A percentile compares a stretch with the other conserved stretches of the same genome.
Conservation (phyloP, 441 rosid species). For the Erodium texanum region DNA sequence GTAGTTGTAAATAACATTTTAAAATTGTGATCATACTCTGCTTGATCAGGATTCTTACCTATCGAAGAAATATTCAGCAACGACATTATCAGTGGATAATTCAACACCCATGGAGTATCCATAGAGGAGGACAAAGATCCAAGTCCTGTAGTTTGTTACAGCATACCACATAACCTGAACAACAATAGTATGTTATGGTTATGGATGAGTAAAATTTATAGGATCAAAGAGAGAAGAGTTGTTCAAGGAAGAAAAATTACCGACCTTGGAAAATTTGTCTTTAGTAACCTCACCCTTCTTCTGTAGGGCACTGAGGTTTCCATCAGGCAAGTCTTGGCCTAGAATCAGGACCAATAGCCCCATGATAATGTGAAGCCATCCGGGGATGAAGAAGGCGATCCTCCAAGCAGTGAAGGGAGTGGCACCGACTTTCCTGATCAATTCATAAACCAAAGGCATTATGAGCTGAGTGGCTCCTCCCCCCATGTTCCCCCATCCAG, state of each 20-base stretch:
- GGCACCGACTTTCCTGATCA: conserved; percentile 43
- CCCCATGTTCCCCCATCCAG: conserved; percentile 94
- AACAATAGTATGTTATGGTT: background rate
- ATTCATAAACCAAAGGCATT: conserved; percentile 70
- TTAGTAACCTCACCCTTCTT: conserved; percentile 61
- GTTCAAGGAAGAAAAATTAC: background rate
- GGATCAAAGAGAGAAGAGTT: background rate
- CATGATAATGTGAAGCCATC: conserved; percentile 56
- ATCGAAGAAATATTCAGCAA: conserved; percentile 72
- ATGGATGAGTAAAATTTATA: background rate
- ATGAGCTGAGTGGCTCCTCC: conserved; percentile 76
- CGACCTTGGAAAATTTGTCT: conserved; percentile 68
- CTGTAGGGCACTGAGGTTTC: conserved; percentile 51
- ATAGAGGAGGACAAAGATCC: conserved; percentile 76
- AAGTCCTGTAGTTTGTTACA: conserved; percentile 65
- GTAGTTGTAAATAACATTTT: no score
- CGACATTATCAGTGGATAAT: conserved; percentile 61
- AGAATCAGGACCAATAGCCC: conserved; percentile 58
- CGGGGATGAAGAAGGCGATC: conserved; percentile 79
- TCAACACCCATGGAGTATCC: conserved; percentile 85
- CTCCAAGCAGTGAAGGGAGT: conserved; percentile 87
- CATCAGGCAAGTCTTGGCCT: conserved; percentile 87
- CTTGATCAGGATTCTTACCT: conserved; percentile 24
- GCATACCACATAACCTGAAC: conserved; percentile 68
- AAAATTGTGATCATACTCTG: background rate